Conservation (phyloP, 768 basidiomycete genomes). For the Tulasnella sp. region DNA sequence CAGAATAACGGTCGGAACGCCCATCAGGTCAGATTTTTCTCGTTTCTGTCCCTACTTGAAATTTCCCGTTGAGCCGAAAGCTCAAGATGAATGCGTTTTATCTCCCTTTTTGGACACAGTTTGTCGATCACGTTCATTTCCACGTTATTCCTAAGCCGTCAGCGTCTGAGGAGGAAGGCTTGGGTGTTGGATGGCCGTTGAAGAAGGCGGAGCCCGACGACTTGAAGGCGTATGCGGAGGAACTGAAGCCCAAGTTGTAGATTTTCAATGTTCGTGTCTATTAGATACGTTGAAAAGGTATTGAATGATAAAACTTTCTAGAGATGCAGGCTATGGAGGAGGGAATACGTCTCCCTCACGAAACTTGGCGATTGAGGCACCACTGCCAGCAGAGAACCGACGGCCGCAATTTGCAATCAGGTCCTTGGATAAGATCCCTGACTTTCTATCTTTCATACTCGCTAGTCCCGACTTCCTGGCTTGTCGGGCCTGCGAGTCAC, state of each 20-base stretch:
- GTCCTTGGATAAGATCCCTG: not conserved
- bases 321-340: not conserved
- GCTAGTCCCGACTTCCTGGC: not conserved
- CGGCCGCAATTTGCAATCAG: not conserved
- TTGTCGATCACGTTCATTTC: too few species aligned
- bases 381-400: not conserved
- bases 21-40: constrained; percentile 38
- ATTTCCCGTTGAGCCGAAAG: not conserved
- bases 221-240: constrained; percentile 55
- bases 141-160: too few species aligned
- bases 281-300: not conserved
- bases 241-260: constrained; percentile 41
- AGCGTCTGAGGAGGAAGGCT: too few species aligned
- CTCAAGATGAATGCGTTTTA: too few species aligned
- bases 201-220: constrained; percentile 58
- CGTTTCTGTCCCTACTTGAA: not conserved
- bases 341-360: not conserved
- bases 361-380: not conserved
- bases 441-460: not conserved
- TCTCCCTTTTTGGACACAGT: too few species aligned
- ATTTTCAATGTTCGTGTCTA: not conserved
- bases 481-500: too few species aligned
- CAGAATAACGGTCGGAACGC: constrained; percentile 48
- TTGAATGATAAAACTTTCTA: not conserved
- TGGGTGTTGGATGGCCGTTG: too few species aligned